These are phyloP conservation scores for Microcera coccophila DNA, from an alignment of 2,329 filamentous ascomycete species.

Conservation along the genomic window DNA sequence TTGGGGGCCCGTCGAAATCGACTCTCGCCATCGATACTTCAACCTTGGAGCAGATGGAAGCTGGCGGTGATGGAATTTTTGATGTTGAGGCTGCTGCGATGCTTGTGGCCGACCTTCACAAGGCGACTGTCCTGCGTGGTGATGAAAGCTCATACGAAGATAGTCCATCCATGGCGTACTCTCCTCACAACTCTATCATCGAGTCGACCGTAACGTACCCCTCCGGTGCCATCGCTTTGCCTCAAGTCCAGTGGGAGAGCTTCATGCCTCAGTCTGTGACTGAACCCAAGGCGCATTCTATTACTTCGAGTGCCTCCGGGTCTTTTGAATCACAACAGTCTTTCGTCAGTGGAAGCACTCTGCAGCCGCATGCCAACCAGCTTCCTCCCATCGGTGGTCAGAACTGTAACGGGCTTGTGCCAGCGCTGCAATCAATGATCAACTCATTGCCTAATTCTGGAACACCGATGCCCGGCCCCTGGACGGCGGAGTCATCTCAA, in stretches of 20 bases:
- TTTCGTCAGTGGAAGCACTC: slow-evolving; percentile 55
- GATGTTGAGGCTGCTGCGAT: slow-evolving; percentile 97
- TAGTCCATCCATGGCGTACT: slow-evolving; percentile 63
- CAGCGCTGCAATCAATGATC: slow-evolving; percentile 67
- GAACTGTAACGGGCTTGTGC: slow-evolving; percentile 55
- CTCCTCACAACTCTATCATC: slow-evolving; percentile 68
- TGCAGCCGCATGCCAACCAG: slow-evolving; percentile 57
- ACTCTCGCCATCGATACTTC: slow-evolving; percentile 77
- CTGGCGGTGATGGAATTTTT: slow-evolving; percentile 83
- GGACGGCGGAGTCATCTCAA: slow-evolving; percentile 63
- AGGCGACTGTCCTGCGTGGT: slow-evolving; percentile 70
- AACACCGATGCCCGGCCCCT: slow-evolving; percentile 72
- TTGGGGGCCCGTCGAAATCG: slow-evolving; percentile 67
- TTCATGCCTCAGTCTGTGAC: slow-evolving; percentile 69
- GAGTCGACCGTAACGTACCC: slow-evolving; percentile 75
- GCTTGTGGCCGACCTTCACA: slow-evolving; percentile 97
- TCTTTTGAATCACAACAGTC: slow-evolving; percentile 66
- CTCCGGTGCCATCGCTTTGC: slow-evolving; percentile 73
- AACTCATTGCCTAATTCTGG: slow-evolving; percentile 70
- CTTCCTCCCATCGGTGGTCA: slow-evolving; percentile 67
- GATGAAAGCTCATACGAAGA: slow-evolving; percentile 55
- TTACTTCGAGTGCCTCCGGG: slow-evolving; percentile 60
- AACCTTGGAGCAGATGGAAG: slow-evolving; percentile 88
- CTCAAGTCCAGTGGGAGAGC: slow-evolving; percentile 87
- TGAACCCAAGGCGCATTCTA: slow-evolving; percentile 73